Percentiles rank a stretch among this genome's conserved stretches.
These are phyloP conservation scores for Aspergillus brunneoviolaceus DNA, from an alignment of 2,329 filamentous ascomycete species.

Conservation along the genomic window DNA sequence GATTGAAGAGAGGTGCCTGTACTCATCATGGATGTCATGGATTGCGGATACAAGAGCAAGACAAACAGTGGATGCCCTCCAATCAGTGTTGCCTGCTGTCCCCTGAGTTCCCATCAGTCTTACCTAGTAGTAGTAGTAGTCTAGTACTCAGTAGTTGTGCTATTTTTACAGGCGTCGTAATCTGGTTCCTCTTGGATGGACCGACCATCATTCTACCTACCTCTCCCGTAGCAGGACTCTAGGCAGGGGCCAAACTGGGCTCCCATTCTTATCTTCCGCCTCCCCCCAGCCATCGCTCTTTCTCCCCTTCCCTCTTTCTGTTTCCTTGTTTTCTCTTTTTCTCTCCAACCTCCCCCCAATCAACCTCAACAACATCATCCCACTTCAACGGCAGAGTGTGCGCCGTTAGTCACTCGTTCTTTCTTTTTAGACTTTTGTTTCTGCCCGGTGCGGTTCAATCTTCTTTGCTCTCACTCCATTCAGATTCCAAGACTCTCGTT, in stretches of 20 bases:
- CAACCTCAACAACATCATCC: not conserved
- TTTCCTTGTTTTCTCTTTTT: constrained; percentile 5
- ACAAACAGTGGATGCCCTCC: too few species aligned
- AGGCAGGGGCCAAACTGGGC: not conserved
- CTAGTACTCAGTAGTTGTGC: not conserved
- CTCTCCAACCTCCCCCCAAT: constrained; percentile 2
- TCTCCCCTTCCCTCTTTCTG: constrained; percentile 13
- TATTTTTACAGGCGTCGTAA: constrained; percentile 10
- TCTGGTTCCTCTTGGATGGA: not conserved
- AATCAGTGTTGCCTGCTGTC: not conserved
- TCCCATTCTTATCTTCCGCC: constrained; percentile 16
- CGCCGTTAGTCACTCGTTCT: constrained; percentile 27
- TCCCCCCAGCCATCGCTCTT: constrained; percentile 11
- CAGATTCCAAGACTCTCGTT: constrained; percentile 13
- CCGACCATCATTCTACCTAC: not conserved
- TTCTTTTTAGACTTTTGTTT: constrained; percentile 5
- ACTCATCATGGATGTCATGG: too few species aligned
- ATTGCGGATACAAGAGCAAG: too few species aligned
- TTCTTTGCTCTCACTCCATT: constrained; percentile 3
- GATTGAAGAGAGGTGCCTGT: not conserved
- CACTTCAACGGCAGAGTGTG: constrained; percentile 16
- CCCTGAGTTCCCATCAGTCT: not conserved
- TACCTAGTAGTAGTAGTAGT: too few species aligned
- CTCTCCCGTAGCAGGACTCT: too few species aligned
- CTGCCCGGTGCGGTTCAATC: not conserved